Evolutionary conservation across 164 flowering plant genomes (phyloP), one percentile per base, ranked within the genome.

Genomic region (Nymphaea thermarum): DNA sequence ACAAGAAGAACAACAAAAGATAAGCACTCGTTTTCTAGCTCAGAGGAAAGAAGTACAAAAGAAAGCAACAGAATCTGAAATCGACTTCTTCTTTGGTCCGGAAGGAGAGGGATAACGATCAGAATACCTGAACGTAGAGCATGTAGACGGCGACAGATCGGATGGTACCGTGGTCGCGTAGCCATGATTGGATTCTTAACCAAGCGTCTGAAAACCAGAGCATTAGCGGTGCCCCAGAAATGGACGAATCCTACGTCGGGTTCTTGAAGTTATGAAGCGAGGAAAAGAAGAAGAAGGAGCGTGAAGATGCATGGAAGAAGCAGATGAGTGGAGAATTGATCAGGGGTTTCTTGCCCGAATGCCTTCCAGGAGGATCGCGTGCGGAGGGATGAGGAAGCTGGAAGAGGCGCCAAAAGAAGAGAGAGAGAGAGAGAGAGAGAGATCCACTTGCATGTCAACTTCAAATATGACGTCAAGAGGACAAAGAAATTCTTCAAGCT

Each of bases 91-190:
- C n/a, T 41, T 17, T 17, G 1, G 17, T 62, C 64, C 64, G 16
- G n/a, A 62, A 4, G 3, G 0, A 62, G 17, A 62, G 12, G 42
- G 6, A 55, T 16, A 10, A 55, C 60, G 16, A 55, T 8, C 42
- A 8, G 11, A 17, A 62, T 5, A 89, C 96, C 78, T 89, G 96
- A 68, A 86, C 70, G 80, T 89, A 86, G 60, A 87, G 78, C 77
- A 91, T 85, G 63, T 82, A 63, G 63, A 91, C 79, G 47, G 89
- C 91, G 14, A 80, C 43, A 42, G 69, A 72, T 67, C 86, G 95
- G 70, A 91, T 80, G 74, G 72, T 77, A 64, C 86, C 93, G 73
- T 86, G 87, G 73, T 91, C 91, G n/a, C 88, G 85, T 65, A 88
- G 75, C 80, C 83, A 87, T 4, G 81, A 67, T 75, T 73, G 78